Base-by-base conservation (phyloP, 345 rosid genomes). In the Zanthoxylum bungeanum region DNA sequence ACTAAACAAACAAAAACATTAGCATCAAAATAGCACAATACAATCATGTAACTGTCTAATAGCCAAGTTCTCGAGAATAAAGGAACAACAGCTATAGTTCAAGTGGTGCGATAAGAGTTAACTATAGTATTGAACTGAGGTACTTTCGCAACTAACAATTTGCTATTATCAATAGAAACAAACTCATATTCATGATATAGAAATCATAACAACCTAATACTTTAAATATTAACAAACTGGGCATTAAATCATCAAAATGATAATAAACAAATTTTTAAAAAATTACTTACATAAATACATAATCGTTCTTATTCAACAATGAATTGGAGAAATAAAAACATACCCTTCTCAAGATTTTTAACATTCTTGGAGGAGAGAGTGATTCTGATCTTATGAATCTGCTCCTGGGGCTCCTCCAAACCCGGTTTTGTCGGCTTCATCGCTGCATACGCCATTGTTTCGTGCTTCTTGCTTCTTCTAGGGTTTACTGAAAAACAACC, bases 291-390 rank as follows among this genome's bases (percentile, higher is more conserved):
- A n/a, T n/a, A n/a, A n/a, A n/a, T n/a, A n/a, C n/a, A n/a, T n/a
- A n/a, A n/a, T n/a, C n/a, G n/a, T n/a, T n/a, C n/a, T 57, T 5
- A 10, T 9, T 4, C 3, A 9, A 21, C 27, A 17, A 14, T 30
- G 9, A 71, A 37, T 28, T 19, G 24, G 14, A 2, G 5, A 56
- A 16, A 51, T n/a, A 17, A 67, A 69, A 21, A 46, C 24, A 1
- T 24, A 87, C 91, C 96, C 78, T 90, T 90, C 75, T 90, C 93
- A 3, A 90, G 85, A 63, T 90, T 90, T 74, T 88, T 88, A 16
- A 90, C 96, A 63, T 83, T 85, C 73, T 86, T 90, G 17, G 96
- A 90, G 64, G 91, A 88, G 8, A 90, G 91, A 30, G 93, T 88
- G 84, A 90, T 90, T 28, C 93, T 82, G 73, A 90, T 90, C 84